These are phyloP conservation scores for Chalciporus pseudorubinellus DNA, from an alignment of 768 basidiomycete genomes.

Conservation along the genomic window DNA sequence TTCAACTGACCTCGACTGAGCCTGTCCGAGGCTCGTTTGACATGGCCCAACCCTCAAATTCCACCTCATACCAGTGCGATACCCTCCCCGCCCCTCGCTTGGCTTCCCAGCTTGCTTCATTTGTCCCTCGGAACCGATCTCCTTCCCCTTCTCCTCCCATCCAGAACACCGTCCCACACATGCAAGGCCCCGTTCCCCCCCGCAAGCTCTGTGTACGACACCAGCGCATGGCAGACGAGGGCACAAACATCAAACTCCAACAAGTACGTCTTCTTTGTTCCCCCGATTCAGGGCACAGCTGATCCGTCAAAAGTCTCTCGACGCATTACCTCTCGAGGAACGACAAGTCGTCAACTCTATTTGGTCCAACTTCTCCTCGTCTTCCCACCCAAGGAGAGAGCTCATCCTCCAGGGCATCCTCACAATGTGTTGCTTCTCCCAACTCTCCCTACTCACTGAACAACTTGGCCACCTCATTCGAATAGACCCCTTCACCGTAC, in stretches of 20 bases:
- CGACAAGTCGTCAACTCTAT: slow-evolving; percentile 85
- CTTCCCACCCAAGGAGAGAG: slow-evolving; percentile 84
- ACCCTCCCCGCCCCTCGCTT: slow-evolving; percentile 65
- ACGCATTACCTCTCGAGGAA: slow-evolving; percentile 82
- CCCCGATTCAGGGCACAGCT: neutral
- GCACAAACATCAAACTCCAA: slow-evolving; percentile 88
- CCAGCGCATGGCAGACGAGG: slow-evolving; percentile 95
- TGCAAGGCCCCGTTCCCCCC: slow-evolving; percentile 27
- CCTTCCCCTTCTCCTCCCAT: slow-evolving; percentile 13
- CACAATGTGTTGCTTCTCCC: slow-evolving; percentile 99
- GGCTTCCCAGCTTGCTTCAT: slow-evolving; percentile 33
- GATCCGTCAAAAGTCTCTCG: slow-evolving; percentile 64
- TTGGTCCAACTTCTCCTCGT: slow-evolving; percentile 97
- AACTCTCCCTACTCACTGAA: slow-evolving; percentile 93
- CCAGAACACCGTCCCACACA: neutral
- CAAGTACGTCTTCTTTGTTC: slow-evolving; percentile 53
- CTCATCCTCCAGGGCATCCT: slow-evolving; percentile 95
- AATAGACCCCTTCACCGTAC: slow-evolving; percentile 88
- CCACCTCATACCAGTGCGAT: slow-evolving; percentile 57
- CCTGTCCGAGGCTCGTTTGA: too few relatives aligned
- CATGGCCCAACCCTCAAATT: slow-evolving; percentile 20
- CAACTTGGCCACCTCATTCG: slow-evolving; percentile 90
- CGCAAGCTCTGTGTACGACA: slow-evolving; percentile 90
- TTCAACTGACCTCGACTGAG: too few relatives aligned
- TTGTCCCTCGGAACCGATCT: slow-evolving; percentile 2